A percentile compares a stretch with the other conserved stretches of the same genome.
Evolutionary conservation across 257 asterid genomes (phyloP).

Genomic region (Voacanga thouarsii): DNA sequence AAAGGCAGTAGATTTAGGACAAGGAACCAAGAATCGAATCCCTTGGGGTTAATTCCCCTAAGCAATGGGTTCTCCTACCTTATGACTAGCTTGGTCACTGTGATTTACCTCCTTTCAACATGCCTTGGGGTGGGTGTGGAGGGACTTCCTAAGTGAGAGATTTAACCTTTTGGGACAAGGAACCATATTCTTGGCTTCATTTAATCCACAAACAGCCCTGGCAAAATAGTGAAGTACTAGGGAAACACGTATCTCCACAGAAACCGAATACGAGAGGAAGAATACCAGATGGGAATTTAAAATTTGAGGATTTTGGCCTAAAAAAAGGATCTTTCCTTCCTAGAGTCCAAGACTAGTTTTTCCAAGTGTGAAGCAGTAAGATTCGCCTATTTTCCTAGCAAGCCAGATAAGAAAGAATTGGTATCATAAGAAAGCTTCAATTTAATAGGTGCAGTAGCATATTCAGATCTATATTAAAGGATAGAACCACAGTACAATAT

Average conservation of each 20-base stretch:
- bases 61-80: too few relatives aligned
- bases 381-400: background rate
- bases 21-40: too few relatives aligned
- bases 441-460: background rate
- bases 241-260: background rate
- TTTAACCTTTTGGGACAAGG: too few relatives aligned
- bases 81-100: too few relatives aligned
- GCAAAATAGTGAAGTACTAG: background rate
- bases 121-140: too few relatives aligned
- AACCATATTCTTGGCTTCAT: constrained; percentile 2
- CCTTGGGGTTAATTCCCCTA: too few relatives aligned
- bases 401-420: constrained; percentile 1
- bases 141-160: too few relatives aligned
- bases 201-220: constrained; percentile 4
- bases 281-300: background rate
- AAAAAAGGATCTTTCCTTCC: background rate
- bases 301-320: background rate
- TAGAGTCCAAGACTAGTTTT: background rate
- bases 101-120: too few relatives aligned
- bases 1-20: too few relatives aligned
- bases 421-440: background rate
- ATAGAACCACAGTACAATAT: background rate
- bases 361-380: background rate
- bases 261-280: too few relatives aligned
- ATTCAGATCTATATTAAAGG: background rate